Conservation (phyloP, 108 stramenopile species). For the Cyclostephanos tholiformis region DNA sequence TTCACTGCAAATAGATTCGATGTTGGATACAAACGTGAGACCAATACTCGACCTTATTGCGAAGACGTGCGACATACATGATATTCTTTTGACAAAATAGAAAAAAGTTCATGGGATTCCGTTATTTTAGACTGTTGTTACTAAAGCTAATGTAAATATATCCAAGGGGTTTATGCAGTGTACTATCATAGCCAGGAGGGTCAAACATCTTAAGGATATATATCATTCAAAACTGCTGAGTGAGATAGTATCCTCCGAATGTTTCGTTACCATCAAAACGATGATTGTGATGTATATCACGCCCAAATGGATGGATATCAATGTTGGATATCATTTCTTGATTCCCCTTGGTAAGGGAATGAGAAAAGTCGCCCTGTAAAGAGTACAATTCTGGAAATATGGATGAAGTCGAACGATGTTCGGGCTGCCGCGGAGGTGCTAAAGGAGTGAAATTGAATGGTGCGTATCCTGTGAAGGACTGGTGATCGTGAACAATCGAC, state of each 20-base stretch:
- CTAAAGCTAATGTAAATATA: too few species aligned
- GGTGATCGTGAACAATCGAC: background rate
- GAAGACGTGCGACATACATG: constrained; percentile 12
- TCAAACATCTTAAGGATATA: background rate
- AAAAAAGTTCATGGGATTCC: background rate
- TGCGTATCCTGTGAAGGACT: background rate
- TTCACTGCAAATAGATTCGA: constrained; percentile 48
- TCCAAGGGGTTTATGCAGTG: too few species aligned
- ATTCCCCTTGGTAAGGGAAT: background rate
- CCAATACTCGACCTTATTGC: background rate
- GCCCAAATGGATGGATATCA: background rate
- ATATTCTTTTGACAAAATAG: background rate
- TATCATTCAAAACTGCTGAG: background rate
- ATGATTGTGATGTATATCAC: background rate
- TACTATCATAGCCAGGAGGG: background rate
- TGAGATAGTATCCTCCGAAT: background rate
- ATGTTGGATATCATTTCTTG: background rate
- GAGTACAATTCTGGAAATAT: constrained; percentile 26
- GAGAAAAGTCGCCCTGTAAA: constrained; percentile 9
- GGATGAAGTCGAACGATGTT: constrained; percentile 8
- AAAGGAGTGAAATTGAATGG: constrained; percentile 3
- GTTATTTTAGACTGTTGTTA: background rate
- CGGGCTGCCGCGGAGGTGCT: background rate
- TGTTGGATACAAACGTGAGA: constrained; percentile 42
- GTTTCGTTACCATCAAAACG: background rate